Base-by-base conservation (phyloP, 441 rosid genomes). In the Raphanus hybrid region DNA sequence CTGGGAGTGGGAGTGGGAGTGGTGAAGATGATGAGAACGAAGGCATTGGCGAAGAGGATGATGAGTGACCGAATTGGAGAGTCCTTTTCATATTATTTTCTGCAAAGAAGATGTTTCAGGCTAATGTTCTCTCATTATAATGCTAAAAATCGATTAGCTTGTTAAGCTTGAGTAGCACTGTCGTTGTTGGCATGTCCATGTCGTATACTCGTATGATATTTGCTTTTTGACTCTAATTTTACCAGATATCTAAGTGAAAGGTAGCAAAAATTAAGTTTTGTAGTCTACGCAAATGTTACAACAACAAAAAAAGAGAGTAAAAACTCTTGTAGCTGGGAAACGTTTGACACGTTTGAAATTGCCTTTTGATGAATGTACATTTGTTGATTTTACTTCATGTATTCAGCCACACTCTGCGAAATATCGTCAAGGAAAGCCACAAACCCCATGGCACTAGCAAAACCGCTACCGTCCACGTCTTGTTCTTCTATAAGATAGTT, bases 401-500 rank as follows among this genome's bases (percentile, higher is more conserved):
- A 92, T 75, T 91, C 97, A 81, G 90, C 37, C 69, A 91, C 97
- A 15, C 93, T 80, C 75, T 85, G 97, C 43, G 90, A 86, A 69
- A 96, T 77, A 59, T 90, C 96, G 71, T 93, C 97, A 2, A 96
- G 97, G 91, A 96, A 93, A 35, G 99, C 87, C 64, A 92, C 98
- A 67, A 92, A 96, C n/a, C 98, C 97, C 94, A 86, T 88, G 77
- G 89, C 93, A 69, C 93, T 93, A 54, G 97, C 83, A 75, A 89
- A 87, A 84, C 97, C 92, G 37, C 77, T 90, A 16, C 98, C 98
- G 11, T 93, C 95, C 1, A 93, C 98, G 18, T 90, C 97, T 75
- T 91, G 99, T 77, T 96, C 99, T 87, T 96, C 99, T 1, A 96
- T 93, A 23, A 96, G 96, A 78, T 89, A 92, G 85, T 85, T 89